A percentile compares a stretch with the other conserved stretches of the same genome.
Conservation (phyloP, 108 stramenopile genomes). For the Cyclotella cryptica region DNA sequence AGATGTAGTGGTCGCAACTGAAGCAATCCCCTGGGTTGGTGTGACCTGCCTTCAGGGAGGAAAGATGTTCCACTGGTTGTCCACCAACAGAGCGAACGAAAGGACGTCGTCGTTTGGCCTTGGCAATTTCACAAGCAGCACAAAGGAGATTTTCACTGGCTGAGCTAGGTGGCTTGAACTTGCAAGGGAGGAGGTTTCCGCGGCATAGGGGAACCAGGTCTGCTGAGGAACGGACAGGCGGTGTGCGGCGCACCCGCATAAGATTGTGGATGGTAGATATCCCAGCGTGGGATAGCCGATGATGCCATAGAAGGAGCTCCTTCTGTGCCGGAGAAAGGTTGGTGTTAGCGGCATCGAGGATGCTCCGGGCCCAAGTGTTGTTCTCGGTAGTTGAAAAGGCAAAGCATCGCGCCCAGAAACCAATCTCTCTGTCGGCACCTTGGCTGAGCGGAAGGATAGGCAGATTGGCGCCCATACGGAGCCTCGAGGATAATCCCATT, state of each 20-base stretch:
- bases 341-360: neutral
- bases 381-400: neutral
- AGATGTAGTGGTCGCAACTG: slow-evolving; percentile 46
- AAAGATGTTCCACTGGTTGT: no score
- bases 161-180: no score
- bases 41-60: neutral
- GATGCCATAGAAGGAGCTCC: neutral
- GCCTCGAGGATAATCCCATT: no score
- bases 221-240: neutral
- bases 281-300: neutral
- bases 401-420: neutral
- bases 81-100: neutral
- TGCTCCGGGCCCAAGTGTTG: neutral
- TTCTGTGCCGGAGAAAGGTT: neutral
- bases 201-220: neutral
- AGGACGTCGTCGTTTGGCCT: neutral
- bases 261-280: neutral
- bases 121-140: neutral
- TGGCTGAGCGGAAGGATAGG: no score
- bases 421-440: no score
- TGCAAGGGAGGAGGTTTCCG: no score
- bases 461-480: no score
- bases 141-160: no score
- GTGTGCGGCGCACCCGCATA: neutral
- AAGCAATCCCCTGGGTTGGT: slow-evolving; percentile 34